Conservation (phyloP, 2,329 filamentous ascomycete genomes). For the Microsporum audouinii region DNA sequence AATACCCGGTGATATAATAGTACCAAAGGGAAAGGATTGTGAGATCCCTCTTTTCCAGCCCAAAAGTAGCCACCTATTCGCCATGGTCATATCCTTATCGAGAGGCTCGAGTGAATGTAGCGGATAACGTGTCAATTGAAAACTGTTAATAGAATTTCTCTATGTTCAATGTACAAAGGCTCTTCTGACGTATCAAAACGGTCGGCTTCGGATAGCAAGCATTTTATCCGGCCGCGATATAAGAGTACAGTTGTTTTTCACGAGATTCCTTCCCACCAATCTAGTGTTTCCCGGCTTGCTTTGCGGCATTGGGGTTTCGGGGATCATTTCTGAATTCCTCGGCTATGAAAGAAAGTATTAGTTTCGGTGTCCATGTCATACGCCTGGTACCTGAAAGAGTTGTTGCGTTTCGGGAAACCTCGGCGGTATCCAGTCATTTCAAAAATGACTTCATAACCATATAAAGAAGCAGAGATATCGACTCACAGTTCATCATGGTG, state of each 20-base stretch:
- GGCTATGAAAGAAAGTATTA: constrained; percentile 41
- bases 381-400: not conserved
- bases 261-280: constrained; percentile 6
- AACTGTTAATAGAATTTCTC: constrained; percentile 7
- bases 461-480: not conserved
- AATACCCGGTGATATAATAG: not conserved
- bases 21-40: not conserved
- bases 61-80: not conserved
- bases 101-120: not conserved
- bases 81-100: not conserved
- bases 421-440: not conserved
- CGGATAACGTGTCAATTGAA: not conserved
- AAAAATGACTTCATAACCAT: not conserved
- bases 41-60: too few relatives aligned
- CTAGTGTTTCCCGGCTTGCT: constrained; percentile 26
- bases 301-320: constrained; percentile 50
- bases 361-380: not conserved
- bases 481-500: constrained; percentile 65
- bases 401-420: not conserved
- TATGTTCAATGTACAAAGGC: constrained; percentile 17
- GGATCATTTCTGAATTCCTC: constrained; percentile 97
- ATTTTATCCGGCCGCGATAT: not conserved
- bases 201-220: not conserved
- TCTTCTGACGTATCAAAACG: constrained; percentile 4
- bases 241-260: constrained; percentile 4